phyloP scores from a whole-genome alignment of 768 basidiomycete species.

The Boletus rubescentipes region DNA sequence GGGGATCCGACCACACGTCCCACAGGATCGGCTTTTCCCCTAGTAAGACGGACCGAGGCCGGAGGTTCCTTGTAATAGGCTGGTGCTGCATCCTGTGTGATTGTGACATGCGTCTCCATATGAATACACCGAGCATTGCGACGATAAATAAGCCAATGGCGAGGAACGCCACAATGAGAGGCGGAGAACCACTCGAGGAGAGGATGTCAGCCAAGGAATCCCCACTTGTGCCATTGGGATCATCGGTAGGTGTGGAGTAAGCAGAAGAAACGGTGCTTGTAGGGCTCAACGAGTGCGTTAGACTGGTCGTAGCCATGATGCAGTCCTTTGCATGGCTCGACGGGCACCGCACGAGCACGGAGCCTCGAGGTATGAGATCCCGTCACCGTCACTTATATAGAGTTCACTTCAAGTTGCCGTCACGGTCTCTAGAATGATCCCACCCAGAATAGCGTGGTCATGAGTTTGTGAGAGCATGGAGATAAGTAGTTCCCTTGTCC shows the following conservation, averaged over 20 bases:
- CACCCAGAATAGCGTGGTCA: slow-evolving; percentile 1
- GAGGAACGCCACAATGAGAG: slow-evolving; percentile 59
- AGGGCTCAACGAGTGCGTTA: slow-evolving; percentile 1
- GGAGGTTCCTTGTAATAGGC: neutral
- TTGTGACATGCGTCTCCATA: slow-evolving; percentile 40
- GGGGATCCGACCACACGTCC: slow-evolving; percentile 39
- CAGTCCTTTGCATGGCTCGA: slow-evolving; percentile 11
- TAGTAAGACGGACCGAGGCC: neutral
- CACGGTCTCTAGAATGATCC: neutral
- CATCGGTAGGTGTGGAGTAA: neutral
- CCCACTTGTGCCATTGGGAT: neutral
- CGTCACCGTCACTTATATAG: slow-evolving; percentile 7
- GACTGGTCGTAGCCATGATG: slow-evolving; percentile 18
- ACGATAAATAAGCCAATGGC: slow-evolving; percentile 54
- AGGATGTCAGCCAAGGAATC: slow-evolving; percentile 15
- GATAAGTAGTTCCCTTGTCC: neutral
- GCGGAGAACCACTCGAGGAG: slow-evolving; percentile 43
- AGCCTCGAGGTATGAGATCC: slow-evolving; percentile 10
- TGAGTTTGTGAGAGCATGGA: slow-evolving; percentile 10
- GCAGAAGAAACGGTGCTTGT: slow-evolving; percentile 4
- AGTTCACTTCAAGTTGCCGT: neutral
- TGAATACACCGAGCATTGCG: slow-evolving; percentile 49
- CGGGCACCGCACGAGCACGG: slow-evolving; percentile 4
- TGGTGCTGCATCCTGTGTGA: slow-evolving; percentile 16
- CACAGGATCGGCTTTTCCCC: slow-evolving; percentile 43